Evolutionary conservation across 169 alveolate genomes (phyloP).

Genomic region (Pseudocohnilembus persalinus): DNA sequence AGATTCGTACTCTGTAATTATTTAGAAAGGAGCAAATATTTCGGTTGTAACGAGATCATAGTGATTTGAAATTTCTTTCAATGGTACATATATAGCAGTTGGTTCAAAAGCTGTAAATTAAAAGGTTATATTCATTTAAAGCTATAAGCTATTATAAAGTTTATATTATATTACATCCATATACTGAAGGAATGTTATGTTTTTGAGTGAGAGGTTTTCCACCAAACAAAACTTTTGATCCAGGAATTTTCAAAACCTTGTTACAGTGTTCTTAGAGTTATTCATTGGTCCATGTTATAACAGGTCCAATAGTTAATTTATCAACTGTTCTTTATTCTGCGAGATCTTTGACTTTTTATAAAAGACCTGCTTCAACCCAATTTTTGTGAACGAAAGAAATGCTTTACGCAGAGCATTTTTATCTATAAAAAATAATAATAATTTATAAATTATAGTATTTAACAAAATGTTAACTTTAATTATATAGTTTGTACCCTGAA

Average conservation of each 20-base stretch:
- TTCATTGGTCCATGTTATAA: slow-evolving; percentile 78
- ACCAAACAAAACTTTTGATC: slow-evolving; percentile 84
- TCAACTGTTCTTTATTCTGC: slow-evolving; percentile 67
- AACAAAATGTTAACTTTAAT: too few relatives aligned
- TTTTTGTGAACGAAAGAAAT: slow-evolving; percentile 78
- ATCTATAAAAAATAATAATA: neutral
- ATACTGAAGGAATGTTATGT: slow-evolving; percentile 71
- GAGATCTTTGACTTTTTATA: slow-evolving; percentile 56
- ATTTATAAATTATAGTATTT: neutral
- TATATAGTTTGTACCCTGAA: slow-evolving; percentile 53
- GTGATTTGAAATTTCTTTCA: slow-evolving; percentile 48
- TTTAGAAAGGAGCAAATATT: slow-evolving; percentile 88
- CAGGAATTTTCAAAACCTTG: slow-evolving; percentile 60
- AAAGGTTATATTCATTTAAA: neutral
- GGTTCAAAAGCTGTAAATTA: slow-evolving; percentile 61
- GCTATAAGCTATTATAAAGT: neutral
- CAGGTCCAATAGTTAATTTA: slow-evolving; percentile 80
- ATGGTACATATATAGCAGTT: slow-evolving; percentile 85
- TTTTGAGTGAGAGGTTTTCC: slow-evolving; percentile 62
- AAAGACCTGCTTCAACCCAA: slow-evolving; percentile 79
- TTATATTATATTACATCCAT: slow-evolving; percentile 55
- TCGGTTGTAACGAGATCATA: slow-evolving; percentile 59
- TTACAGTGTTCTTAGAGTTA: slow-evolving; percentile 73
- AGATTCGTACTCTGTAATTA: slow-evolving; percentile 69
- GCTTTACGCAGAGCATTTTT: slow-evolving; percentile 90